Percentiles rank a stretch among this genome's conserved stretches.
These are phyloP conservation scores for Camellia japonica DNA, from an alignment of 148 eudicot species.

Conservation along the genomic window DNA sequence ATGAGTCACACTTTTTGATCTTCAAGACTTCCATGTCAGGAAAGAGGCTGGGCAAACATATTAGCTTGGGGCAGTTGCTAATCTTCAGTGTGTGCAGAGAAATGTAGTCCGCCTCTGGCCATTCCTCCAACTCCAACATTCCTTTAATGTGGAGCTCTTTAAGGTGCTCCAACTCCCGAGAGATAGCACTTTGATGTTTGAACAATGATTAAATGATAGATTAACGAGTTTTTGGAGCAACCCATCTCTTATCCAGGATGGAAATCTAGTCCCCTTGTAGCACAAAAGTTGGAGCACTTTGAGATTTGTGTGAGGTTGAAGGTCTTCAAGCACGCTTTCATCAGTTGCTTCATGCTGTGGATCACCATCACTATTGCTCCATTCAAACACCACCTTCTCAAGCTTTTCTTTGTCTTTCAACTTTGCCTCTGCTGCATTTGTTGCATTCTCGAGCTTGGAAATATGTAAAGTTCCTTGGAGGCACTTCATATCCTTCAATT, in stretches of 20 bases:
- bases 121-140: slow-evolving; percentile 29
- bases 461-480: slow-evolving; percentile 19
- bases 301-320: slow-evolving; percentile 27
- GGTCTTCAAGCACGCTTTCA: slow-evolving; percentile 28
- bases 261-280: slow-evolving; percentile 23
- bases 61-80: slow-evolving; percentile 30
- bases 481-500: slow-evolving; percentile 19
- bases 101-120: slow-evolving; percentile 7
- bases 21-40: slow-evolving; percentile 22
- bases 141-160: slow-evolving; percentile 25
- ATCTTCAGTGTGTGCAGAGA: slow-evolving; percentile 15
- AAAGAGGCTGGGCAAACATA: slow-evolving; percentile 10
- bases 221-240: slow-evolving; percentile 9
- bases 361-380: slow-evolving; percentile 18
- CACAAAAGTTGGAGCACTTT: slow-evolving; percentile 18
- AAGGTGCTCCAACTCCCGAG: slow-evolving; percentile 21
- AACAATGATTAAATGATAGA: slow-evolving; percentile 22
- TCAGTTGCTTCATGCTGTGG: slow-evolving; percentile 14
- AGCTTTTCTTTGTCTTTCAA: slow-evolving; percentile 24
- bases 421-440: slow-evolving; percentile 20
- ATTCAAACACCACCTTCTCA: slow-evolving; percentile 24
- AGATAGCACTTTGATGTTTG: slow-evolving; percentile 23
- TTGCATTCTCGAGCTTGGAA: slow-evolving; percentile 23
- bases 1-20: slow-evolving; percentile 29
- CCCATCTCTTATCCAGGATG: slow-evolving; percentile 26